These are phyloP conservation scores for Hyphopichia pseudoburtonii DNA, from an alignment of 1,139 yeast species.

Conservation along the genomic window DNA sequence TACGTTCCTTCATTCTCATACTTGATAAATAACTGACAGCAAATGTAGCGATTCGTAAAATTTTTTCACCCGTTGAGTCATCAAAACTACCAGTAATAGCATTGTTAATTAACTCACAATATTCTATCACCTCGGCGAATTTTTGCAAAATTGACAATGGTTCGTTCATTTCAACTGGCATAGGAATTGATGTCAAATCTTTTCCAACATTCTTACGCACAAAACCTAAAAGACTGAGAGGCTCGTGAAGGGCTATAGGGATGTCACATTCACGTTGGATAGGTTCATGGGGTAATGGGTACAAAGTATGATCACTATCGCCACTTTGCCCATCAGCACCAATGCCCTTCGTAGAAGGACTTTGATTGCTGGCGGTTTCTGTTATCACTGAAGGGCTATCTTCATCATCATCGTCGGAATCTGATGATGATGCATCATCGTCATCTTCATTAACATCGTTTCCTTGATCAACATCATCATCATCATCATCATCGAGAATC, in stretches of 20 bases:
- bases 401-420: constrained; percentile 9
- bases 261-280: constrained; percentile 61
- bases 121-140: constrained; percentile 78
- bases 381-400: constrained; percentile 5
- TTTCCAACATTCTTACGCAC: constrained; percentile 90
- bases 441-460: constrained; percentile 14
- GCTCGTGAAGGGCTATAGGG: constrained; percentile 60
- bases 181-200: constrained; percentile 79
- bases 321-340: constrained; percentile 8
- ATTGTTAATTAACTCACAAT: constrained; percentile 61
- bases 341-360: too few relatives aligned
- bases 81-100: constrained; percentile 47
- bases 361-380: constrained; percentile 8
- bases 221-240: constrained; percentile 79
- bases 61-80: constrained; percentile 53
- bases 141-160: constrained; percentile 82
- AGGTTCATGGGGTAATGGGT: constrained; percentile 60
- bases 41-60: constrained; percentile 75
- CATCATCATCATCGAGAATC: constrained; percentile 10
- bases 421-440: constrained; percentile 14
- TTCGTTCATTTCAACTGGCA: constrained; percentile 95
- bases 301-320: constrained; percentile 41
- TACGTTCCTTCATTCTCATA: constrained; percentile 71
- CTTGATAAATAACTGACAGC: constrained; percentile 75
- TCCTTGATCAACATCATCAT: constrained; percentile 18